Evolutionary conservation across 2,329 filamentous ascomycete genomes (phyloP).

Genomic region (Penicillium polonicum): DNA sequence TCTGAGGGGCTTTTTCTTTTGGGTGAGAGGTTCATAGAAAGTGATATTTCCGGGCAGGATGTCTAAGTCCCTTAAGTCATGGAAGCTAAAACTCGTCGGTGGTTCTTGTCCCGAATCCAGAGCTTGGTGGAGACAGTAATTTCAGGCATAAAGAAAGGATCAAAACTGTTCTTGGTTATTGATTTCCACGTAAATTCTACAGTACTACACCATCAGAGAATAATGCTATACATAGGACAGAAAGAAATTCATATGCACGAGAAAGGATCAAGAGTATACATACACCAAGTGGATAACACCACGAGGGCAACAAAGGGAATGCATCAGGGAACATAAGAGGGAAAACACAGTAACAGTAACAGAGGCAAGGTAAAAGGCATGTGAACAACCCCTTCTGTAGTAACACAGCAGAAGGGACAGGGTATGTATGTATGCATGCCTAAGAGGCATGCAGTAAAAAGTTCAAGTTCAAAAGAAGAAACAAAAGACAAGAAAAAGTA

Average conservation of each 20-base stretch:
- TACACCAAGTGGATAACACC: constrained; percentile 7
- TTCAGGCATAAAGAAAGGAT: not conserved
- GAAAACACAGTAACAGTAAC: not conserved
- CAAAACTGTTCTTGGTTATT: not conserved
- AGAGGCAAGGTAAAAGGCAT: not conserved
- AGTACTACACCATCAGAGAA: not conserved
- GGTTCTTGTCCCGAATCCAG: constrained; percentile 2
- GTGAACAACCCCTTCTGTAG: constrained; percentile 3
- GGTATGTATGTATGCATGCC: constrained; percentile 11
- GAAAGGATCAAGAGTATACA: constrained; percentile 9
- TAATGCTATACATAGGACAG: not conserved
- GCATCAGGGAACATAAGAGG: constrained; percentile 7
- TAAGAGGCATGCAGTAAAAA: constrained; percentile 2
- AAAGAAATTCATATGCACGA: constrained; percentile 10
- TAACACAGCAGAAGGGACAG: constrained; percentile 2
- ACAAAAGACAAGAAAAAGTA: not conserved
- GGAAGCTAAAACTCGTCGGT: not conserved
- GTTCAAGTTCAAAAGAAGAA: not conserved
- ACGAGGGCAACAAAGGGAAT: constrained; percentile 5
- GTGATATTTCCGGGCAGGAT: not conserved
- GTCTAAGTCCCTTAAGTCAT: not conserved
- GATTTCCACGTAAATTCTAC: not conserved
- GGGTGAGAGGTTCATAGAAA: not conserved
- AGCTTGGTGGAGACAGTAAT: not conserved
- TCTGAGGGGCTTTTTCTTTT: not conserved